phyloP scores from a whole-genome alignment of 345 rosid species.

The Eutrema japonicum region DNA sequence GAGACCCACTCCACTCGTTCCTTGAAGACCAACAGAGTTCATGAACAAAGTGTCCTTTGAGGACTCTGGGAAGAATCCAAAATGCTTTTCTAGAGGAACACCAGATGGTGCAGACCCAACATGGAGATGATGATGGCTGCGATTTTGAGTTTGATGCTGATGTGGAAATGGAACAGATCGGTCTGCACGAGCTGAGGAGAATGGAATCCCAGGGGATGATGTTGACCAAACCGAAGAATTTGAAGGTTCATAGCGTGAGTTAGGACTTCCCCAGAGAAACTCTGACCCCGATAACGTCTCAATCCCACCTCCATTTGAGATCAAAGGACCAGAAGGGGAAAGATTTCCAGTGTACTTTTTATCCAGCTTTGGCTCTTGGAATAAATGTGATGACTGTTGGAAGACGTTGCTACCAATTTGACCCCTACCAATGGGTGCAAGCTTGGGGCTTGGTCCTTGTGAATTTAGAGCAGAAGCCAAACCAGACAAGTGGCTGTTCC shows the following conservation, averaged over 20 bases:
- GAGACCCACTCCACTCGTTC: conserved; percentile 47
- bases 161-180: conserved; percentile 54
- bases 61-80: conserved; percentile 78
- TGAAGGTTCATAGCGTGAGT: conserved; percentile 56
- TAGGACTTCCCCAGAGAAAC: conserved; percentile 94
- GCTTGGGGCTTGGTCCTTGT: conserved; percentile 55
- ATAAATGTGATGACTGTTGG: conserved; percentile 59
- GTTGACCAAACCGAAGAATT: conserved; percentile 71
- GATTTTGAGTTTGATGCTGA: conserved; percentile 55
- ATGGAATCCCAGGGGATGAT: conserved; percentile 61
- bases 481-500: conserved; percentile 58
- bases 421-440: conserved; percentile 67
- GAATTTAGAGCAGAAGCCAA: conserved; percentile 66
- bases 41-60: conserved; percentile 65
- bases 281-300: conserved; percentile 78
- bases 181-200: conserved; percentile 56
- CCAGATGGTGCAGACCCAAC: conserved; percentile 96
- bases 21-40: conserved; percentile 59
- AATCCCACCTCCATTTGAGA: conserved; percentile 56
- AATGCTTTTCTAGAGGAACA: conserved; percentile 74
- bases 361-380: conserved; percentile 61
- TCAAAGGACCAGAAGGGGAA: conserved; percentile 57
- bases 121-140: conserved; percentile 59
- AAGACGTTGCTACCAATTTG: conserved; percentile 37
- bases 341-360: conserved; percentile 48